phyloP scores from a whole-genome alignment of 2,329 filamentous ascomycete species.

The Fusarium anthophilum region DNA sequence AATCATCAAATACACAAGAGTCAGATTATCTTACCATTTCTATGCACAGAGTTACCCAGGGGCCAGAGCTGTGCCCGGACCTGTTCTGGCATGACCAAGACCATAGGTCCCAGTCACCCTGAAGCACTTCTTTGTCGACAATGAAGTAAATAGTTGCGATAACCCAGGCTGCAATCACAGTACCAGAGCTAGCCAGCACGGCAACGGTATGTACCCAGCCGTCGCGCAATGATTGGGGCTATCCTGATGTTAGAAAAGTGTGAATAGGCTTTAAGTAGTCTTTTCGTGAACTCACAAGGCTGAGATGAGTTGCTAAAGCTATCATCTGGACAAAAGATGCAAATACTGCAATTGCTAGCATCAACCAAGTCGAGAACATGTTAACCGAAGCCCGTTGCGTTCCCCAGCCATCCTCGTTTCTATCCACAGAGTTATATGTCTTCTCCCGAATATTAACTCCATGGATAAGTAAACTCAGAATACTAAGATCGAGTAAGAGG shows the following conservation, averaged over 20 bases:
- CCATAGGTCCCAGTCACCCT: conserved; percentile 3
- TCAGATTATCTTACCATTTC: background rate
- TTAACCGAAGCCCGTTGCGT: background rate
- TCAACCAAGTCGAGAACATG: conserved; percentile 10
- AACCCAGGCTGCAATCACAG: background rate
- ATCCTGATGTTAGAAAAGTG: background rate
- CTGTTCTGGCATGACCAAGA: conserved; percentile 12
- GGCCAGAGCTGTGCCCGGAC: background rate
- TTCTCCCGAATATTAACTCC: background rate
- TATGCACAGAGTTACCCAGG: background rate
- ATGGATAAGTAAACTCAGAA: background rate
- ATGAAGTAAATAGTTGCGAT: background rate
- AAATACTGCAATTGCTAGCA: background rate
- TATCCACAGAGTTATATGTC: background rate
- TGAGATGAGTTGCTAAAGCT: background rate
- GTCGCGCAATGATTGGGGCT: background rate
- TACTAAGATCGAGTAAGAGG: conserved; percentile 8
- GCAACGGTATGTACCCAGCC: background rate
- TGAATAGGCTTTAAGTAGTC: accelerated
- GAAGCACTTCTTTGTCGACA: background rate
- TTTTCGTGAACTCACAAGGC: background rate
- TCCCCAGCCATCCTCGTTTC: background rate
- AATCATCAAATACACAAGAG: too few relatives aligned
- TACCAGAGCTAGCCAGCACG: background rate
- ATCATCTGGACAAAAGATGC: background rate